Percentiles rank a stretch among this genome's conserved stretches.
These are phyloP conservation scores for Aureobasidium pullulans DNA, from an alignment of 2,329 filamentous ascomycete genomes.

Conservation along the genomic window DNA sequence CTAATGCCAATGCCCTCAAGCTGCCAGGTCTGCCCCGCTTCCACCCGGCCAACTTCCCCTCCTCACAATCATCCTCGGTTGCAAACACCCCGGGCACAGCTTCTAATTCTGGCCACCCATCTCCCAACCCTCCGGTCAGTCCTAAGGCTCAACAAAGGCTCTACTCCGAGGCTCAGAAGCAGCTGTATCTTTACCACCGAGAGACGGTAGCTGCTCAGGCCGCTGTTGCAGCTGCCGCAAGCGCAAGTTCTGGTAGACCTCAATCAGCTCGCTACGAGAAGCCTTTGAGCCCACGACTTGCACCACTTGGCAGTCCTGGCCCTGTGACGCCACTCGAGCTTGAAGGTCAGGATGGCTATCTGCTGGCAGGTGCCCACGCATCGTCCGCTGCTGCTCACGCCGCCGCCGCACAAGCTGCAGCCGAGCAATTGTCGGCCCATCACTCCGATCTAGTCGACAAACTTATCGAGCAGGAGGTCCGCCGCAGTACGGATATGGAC, in stretches of 20 bases:
- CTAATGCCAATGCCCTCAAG: slow-evolving; percentile 30
- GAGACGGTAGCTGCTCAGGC: slow-evolving; percentile 26
- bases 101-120: slow-evolving; percentile 19
- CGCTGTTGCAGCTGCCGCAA: slow-evolving; percentile 20
- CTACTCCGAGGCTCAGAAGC: slow-evolving; percentile 42
- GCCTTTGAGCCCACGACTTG: slow-evolving; percentile 42
- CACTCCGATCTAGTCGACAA: slow-evolving; percentile 39
- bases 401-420: slow-evolving; percentile 8
- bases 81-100: slow-evolving; percentile 31
- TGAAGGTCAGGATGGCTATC: slow-evolving; percentile 37
- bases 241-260: slow-evolving; percentile 8
- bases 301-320: slow-evolving; percentile 44
- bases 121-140: slow-evolving; percentile 36
- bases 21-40: slow-evolving; percentile 45
- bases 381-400: slow-evolving; percentile 14
- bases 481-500: slow-evolving; percentile 19
- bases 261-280: slow-evolving; percentile 21
- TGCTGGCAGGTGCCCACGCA: slow-evolving; percentile 36
- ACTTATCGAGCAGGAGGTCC: slow-evolving; percentile 39
- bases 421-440: not conserved
- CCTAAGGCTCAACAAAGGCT: slow-evolving; percentile 37
- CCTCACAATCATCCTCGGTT: slow-evolving; percentile 26
- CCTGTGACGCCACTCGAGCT: slow-evolving; percentile 47
- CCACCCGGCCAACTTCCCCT: slow-evolving; percentile 46
- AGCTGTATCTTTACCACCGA: slow-evolving; percentile 43